Evolutionary conservation across 768 basidiomycete species (phyloP), one percentile per base, ranked within the genome.

Genomic region (Psilocybe cubensis): DNA sequence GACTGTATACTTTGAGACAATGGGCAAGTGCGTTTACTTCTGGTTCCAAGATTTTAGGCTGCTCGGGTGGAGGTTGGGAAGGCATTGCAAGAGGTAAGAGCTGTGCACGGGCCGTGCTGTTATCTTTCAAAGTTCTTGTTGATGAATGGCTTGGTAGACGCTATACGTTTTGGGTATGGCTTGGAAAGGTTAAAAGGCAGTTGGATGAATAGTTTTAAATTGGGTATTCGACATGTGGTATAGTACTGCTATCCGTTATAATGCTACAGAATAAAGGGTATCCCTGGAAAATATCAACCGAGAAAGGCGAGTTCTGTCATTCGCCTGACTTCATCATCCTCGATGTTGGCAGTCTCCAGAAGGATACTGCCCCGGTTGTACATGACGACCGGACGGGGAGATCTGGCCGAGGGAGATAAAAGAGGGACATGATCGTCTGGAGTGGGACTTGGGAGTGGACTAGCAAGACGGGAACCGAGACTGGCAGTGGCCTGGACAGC

Each of bases 301-400:
- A 88, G 70, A 66, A 90, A 91, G 49, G 88, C 88, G 65, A 88
- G 67, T 74, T 91, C 89, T 41, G 85, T 84, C 76, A 89, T 72
- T 69, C 87, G 73, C 69, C 88, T 74, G 58, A 76, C 80, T 74
- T 91, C 89, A 5, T 83, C 85, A 58, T 91, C 87, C 66, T 81
- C 74, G 29, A 91, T 89, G 42, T 68, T 70, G 44, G 64, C 77
- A 52, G 81, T 72, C 71, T 85, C 78, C 28, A 74, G 51, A 58
- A 83, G 48, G 51, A 91, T 88, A 53, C 76, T 84, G 48, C 79
- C 86, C 14, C 72, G 68, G 58, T 72, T 84, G 63, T 91, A 83
- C 56, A 89, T 79, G 44, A 79, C 84, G 25, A 48, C 21, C 46
- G n/a, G 54, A 41, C 38, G 23, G 35, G 35, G 14, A 14, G 23